Conservation (phyloP, 2,329 filamentous ascomycete species). For the Myriosclerotinia curreyana region DNA sequence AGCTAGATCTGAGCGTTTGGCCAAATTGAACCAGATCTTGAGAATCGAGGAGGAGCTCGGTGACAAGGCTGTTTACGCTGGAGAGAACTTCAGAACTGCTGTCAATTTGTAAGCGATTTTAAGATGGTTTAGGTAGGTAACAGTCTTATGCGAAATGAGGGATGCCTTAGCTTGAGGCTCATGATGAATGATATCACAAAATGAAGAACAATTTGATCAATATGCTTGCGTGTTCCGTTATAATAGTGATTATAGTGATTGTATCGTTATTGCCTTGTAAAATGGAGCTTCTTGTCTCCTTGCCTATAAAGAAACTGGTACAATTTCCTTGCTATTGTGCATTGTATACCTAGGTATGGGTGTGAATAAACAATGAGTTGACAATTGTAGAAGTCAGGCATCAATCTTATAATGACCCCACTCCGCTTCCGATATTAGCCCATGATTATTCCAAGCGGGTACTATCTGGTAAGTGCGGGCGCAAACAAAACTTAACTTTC, state of each 20-base stretch:
- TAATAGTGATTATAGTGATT: background rate
- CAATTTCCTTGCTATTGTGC: background rate
- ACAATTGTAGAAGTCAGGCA: background rate
- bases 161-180: constrained; percentile 17
- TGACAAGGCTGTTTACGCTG: constrained; percentile 85
- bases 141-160: constrained; percentile 9
- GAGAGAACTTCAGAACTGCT: constrained; percentile 84
- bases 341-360: background rate
- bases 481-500: constrained; percentile 17
- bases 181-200: constrained; percentile 21
- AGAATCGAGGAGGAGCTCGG: constrained; percentile 99
- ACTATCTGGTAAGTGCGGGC: constrained; percentile 15
- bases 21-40: constrained; percentile 99
- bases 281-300: background rate
- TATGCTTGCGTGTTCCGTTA: background rate
- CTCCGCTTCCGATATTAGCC: background rate
- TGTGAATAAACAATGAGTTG: too few relatives aligned
- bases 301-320: background rate
- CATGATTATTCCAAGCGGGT: background rate
- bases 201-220: constrained; percentile 7
- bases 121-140: constrained; percentile 7
- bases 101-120: constrained; percentile 72
- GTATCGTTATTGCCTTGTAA: background rate
- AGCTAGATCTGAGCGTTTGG: constrained; percentile 92
- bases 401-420: background rate